phyloP scores from a whole-genome alignment of 1,139 yeast genomes.

The Groenewaldozyma sp. region DNA sequence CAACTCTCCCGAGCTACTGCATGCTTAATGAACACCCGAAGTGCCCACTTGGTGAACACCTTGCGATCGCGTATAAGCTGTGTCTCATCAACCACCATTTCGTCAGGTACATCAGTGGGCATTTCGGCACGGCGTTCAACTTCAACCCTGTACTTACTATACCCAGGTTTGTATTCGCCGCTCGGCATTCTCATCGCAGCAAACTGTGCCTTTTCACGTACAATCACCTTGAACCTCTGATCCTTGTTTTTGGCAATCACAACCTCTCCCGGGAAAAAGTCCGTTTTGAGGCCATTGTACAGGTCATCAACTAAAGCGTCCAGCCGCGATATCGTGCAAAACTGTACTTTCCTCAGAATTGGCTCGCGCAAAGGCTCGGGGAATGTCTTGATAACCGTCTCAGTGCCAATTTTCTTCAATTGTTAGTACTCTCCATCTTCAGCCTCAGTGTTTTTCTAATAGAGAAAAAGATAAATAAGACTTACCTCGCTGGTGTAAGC shows the following conservation, averaged over 20 bases:
- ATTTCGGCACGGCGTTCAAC: slow-evolving; percentile 35
- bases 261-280: slow-evolving; percentile 86
- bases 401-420: slow-evolving; percentile 19
- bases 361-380: slow-evolving; percentile 93
- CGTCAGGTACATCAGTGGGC: slow-evolving; percentile 22
- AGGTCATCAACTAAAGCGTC: slow-evolving; percentile 85
- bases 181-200: slow-evolving; percentile 33
- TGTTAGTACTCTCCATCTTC: too few relatives aligned
- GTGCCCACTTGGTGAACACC: slow-evolving; percentile 79
- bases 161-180: slow-evolving; percentile 48
- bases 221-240: slow-evolving; percentile 38
- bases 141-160: slow-evolving; percentile 62
- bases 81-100: slow-evolving; percentile 61
- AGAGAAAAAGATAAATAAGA: not conserved
- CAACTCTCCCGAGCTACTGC: slow-evolving; percentile 74
- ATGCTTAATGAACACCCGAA: slow-evolving; percentile 80
- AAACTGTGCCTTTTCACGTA: slow-evolving; percentile 45
- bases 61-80: slow-evolving; percentile 76
- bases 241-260: slow-evolving; percentile 49
- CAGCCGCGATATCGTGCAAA: slow-evolving; percentile 72
- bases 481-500: slow-evolving; percentile 64
- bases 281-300: slow-evolving; percentile 56
- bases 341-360: slow-evolving; percentile 72
- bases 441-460: too few relatives aligned
- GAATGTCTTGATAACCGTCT: slow-evolving; percentile 65